These are phyloP conservation scores for Macrophomina tecta DNA, from an alignment of 2,329 filamentous ascomycete species.

Conservation along the genomic window DNA sequence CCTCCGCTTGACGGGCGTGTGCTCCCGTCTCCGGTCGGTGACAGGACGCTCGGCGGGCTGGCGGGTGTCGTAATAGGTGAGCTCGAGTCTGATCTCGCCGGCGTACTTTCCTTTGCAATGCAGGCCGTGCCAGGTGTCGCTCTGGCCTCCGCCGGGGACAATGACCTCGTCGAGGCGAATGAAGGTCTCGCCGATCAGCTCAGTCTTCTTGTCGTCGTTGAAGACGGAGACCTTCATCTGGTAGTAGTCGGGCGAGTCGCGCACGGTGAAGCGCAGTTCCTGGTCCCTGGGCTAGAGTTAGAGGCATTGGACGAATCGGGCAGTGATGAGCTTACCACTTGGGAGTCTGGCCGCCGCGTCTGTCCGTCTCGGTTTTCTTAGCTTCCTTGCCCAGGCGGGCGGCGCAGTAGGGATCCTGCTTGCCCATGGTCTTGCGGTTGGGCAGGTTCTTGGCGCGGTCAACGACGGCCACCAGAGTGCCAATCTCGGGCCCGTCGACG, in stretches of 20 bases:
- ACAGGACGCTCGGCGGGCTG: slow-evolving; percentile 43
- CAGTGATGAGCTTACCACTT: slow-evolving; percentile 72
- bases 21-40: slow-evolving; percentile 60
- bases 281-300: slow-evolving; percentile 74
- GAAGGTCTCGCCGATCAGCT: slow-evolving; percentile 94
- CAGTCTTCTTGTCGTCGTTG: slow-evolving; percentile 97
- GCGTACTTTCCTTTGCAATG: slow-evolving; percentile 93
- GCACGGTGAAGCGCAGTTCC: slow-evolving; percentile 92
- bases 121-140: slow-evolving; percentile 88
- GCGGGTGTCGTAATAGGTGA: slow-evolving; percentile 92
- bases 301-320: neutral
- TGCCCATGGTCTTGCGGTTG: slow-evolving; percentile 95
- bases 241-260: slow-evolving; percentile 96
- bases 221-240: slow-evolving; percentile 95
- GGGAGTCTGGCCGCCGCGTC: slow-evolving; percentile 92
- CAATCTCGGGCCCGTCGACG: slow-evolving; percentile 88
- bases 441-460: slow-evolving; percentile 97
- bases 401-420: slow-evolving; percentile 97
- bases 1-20: slow-evolving; percentile 72
- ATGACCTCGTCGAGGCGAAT: slow-evolving; percentile 83
- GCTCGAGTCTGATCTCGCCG: slow-evolving; percentile 90
- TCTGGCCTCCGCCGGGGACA: slow-evolving; percentile 86
- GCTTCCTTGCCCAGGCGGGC: slow-evolving; percentile 94
- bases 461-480: slow-evolving; percentile 88
- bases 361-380: slow-evolving; percentile 94